Base-by-base conservation (phyloP, 169 alveolate genomes). In the Cryptosporidium parvum region DNA sequence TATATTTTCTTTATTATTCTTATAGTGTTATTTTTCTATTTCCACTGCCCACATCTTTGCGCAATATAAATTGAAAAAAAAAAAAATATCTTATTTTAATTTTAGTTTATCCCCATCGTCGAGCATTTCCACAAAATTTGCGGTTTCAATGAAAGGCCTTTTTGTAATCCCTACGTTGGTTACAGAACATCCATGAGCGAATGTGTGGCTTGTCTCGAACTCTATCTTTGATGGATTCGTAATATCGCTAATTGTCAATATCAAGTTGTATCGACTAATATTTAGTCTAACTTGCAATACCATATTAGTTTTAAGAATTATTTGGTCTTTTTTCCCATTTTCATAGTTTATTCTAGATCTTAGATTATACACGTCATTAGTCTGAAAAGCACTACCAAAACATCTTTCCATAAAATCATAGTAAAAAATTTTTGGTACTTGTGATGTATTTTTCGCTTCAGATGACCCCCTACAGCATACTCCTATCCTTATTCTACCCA, bases 101-200 rank as follows among this genome's bases (percentile, higher is more conserved):
- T 65, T 80, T n/a, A 80, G 89, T 51, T 80, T 80, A 45, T 80
- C 89, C 48, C 89, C 89, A 39, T 80, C 80, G 45, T 80, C 89
- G 23, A 80, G 39, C 89, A 80, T 80, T 56, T 80, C 89, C 12
- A 80, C 89, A 80, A 80, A 80, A 59, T 80, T 80, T 37, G 89
- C 89, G 39, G 89, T 80, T 65, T 80, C 89, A 39, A 80, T 23
- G 37, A 80, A 80, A 12, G 89, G 89, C 45, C 89, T 59, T 48
- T 62, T 80, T 39, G 89, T 80, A 26, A 80, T 62, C 37, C 89
- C 89, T 16, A 80, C 26, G 21, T 29, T 59, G 3, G 72, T 65
- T 61, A 80, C 75, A 29, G 59, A 44, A 37, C 89, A 80, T 8
- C 75, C 89, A 31, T 80, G 89, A 37, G 52, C 89, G 62, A 80